Evolutionary conservation across 192 early-diverging fungal species (phyloP), one percentile per base, ranked within the genome.

Genomic region (Chytriomyces hyalinus): DNA sequence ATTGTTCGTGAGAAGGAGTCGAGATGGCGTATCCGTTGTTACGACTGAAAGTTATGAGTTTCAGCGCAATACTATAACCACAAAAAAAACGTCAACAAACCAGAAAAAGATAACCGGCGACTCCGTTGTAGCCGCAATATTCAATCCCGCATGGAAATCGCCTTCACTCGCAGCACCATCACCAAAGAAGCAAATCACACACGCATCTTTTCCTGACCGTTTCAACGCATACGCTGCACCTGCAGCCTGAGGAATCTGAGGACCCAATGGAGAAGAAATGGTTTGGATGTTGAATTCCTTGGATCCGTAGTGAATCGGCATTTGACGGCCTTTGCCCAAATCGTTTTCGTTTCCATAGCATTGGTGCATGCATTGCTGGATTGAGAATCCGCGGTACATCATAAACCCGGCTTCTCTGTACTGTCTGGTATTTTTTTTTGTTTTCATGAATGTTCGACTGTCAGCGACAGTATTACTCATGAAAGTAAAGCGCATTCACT

Each of bases 21-120:
- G 96, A 98, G 62, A 99, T 99, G 24, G 97, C 96, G 82, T 93
- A 99, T 20, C 97, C 97, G 82, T 99, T 99, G 87, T 99, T 99
- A 49, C 97, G 93, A 86, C 93, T 93, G 75, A 43, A 70, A 66
- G 26, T 66, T 24, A 53, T 13, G 22, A 49, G 6, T 57, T 20
- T 13, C 13, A n/a, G 13, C 13, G 49, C 22, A 65, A 48, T 9
- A 49, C 68, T 3, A 46, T 44, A 1, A 24, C 15, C 50, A 6
- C 69, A 70, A 74, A n/a, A 7, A 7, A 24, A 70, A n/a, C 17
- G 17, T 26, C 13, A 26, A 51, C 76, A 70, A 83, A 93, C 92
- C 96, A 98, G 83, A 97, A 93, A 78, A 96, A 99, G 50, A 99
- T 93, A 45, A 94, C 93, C 6, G 97, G 97, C 70, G 92, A 90